Conservation (phyloP, 2,329 filamentous ascomycete species). For the Fusarium phyllophilum region DNA sequence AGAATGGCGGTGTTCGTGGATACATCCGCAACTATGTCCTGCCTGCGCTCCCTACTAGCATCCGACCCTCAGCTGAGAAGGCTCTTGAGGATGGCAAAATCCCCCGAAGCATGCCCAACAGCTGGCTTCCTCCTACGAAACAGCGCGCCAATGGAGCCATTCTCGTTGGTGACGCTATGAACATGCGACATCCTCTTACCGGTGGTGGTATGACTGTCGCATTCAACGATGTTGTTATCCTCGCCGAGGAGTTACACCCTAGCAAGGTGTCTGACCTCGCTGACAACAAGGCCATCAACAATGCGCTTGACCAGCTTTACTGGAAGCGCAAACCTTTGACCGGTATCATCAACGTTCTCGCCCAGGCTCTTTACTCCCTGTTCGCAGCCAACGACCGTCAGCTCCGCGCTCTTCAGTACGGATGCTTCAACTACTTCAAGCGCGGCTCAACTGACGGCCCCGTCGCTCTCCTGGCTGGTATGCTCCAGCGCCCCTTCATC, state of each 20-base stretch:
- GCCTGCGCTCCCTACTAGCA: slow-evolving; percentile 76
- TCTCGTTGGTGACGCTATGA: slow-evolving; percentile 92
- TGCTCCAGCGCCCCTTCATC: slow-evolving; percentile 79
- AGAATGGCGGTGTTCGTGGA: slow-evolving; percentile 83
- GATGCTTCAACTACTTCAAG: slow-evolving; percentile 94
- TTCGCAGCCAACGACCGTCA: slow-evolving; percentile 87
- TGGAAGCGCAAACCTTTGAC: slow-evolving; percentile 86
- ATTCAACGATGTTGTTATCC: slow-evolving; percentile 87
- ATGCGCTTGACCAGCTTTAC: slow-evolving; percentile 81
- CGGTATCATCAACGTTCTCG: slow-evolving; percentile 96
- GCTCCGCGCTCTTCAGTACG: slow-evolving; percentile 82
- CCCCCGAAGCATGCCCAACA: slow-evolving; percentile 91
- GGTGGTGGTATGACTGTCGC: slow-evolving; percentile 98
- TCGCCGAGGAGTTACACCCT: slow-evolving; percentile 79
- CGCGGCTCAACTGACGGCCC: slow-evolving; percentile 80
- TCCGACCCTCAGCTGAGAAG: slow-evolving; percentile 77
- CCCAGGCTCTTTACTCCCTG: slow-evolving; percentile 89
- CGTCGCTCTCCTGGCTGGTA: slow-evolving; percentile 81
- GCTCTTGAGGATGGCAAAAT: slow-evolving; percentile 84
- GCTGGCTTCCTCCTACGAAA: slow-evolving; percentile 81
- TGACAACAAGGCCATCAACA: slow-evolving; percentile 72
- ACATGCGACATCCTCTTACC: slow-evolving; percentile 99
- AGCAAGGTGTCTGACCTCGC: slow-evolving; percentile 73
- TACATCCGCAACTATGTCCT: slow-evolving; percentile 85
- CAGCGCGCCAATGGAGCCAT: slow-evolving; percentile 73